phyloP scores from a whole-genome alignment of 2,329 filamentous ascomycete genomes.

The Talaromyces sp. region DNA sequence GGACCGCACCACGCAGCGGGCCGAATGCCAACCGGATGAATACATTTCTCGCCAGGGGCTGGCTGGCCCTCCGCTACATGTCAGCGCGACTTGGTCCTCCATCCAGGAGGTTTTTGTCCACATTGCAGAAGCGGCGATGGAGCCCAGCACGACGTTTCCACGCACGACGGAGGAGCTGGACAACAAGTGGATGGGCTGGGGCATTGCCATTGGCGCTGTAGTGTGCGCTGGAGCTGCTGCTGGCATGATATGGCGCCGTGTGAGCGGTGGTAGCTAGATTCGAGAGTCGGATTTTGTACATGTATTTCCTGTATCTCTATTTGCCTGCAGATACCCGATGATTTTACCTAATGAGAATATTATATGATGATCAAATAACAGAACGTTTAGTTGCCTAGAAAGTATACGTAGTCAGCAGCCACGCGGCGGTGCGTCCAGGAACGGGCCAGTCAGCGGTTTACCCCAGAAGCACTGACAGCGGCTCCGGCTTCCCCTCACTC shows the following conservation, averaged over 20 bases:
- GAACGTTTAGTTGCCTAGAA: too few relatives aligned
- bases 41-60: constrained; percentile 83
- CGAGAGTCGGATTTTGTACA: not conserved
- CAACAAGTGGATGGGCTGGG: constrained; percentile 77
- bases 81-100: constrained; percentile 89
- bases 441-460: not conserved
- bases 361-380: not conserved
- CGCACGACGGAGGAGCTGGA: constrained; percentile 77
- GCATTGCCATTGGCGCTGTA: constrained; percentile 74
- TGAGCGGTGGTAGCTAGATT: constrained; percentile 28
- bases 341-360: not conserved
- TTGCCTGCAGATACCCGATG: not conserved
- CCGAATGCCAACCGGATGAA: constrained; percentile 84
- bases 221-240: constrained; percentile 56
- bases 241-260: constrained; percentile 57
- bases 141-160: constrained; percentile 82
- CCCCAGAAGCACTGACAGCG: not conserved
- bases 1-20: constrained; percentile 94
- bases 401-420: too few relatives aligned
- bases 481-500: not conserved
- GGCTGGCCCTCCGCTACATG: constrained; percentile 79
- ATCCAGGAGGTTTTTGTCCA: constrained; percentile 92
- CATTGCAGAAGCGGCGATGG: constrained; percentile 85
- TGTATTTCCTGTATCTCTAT: not conserved
- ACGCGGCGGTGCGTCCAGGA: not conserved